Evolutionary conservation across 1,284 basidiomycete genomes (phyloP), one percentile per base, ranked within the genome.

Genomic region (Gomphus sp.): DNA sequence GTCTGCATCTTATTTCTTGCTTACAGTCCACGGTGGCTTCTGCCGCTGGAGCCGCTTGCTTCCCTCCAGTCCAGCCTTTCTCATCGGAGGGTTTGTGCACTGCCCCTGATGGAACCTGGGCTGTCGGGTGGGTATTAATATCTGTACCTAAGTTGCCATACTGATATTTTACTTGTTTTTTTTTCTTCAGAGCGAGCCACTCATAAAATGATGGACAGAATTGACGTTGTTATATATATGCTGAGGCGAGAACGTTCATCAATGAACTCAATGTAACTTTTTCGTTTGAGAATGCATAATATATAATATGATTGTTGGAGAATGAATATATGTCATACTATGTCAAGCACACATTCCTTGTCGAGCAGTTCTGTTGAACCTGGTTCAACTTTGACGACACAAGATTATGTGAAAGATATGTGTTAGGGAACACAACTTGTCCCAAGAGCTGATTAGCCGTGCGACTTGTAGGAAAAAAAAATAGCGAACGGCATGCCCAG

Each of bases 401-500:
- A 41, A 7, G 7, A 43, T 2, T 36, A 43, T 43, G 41, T 43
- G 41, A n/a, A 5, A 16, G 41, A 43, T 43, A n/a, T n/a, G n/a
- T 3, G 11, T 36, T 7, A 36, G 34, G 11, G 12, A 43, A 43
- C 16, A 43, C 12, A 45, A 22, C 43, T 11, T 86, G 80, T 85
- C 71, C 69, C 80, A 77, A 74, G 73, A 78, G 73, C 84, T 85
- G 84, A 86, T 86, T 87, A 80, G 76, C 82, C 84, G 75, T 74
- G 68, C 71, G 67, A 74, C 77, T 80, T 72, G 71, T 80, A 62
- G 68, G 22, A 67, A 43, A 64, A 67, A 67, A 64, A 56, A 64
- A 66, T 69, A 76, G 78, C 68, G 74, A 76, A 80, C 76, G 81
- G 78, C 82, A 86, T 84, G 84, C 84, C 84, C 84, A 86, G 84